phyloP scores from a whole-genome alignment of 495 filamentous ascomycete species.

The Aspergillus coremiiformis region DNA sequence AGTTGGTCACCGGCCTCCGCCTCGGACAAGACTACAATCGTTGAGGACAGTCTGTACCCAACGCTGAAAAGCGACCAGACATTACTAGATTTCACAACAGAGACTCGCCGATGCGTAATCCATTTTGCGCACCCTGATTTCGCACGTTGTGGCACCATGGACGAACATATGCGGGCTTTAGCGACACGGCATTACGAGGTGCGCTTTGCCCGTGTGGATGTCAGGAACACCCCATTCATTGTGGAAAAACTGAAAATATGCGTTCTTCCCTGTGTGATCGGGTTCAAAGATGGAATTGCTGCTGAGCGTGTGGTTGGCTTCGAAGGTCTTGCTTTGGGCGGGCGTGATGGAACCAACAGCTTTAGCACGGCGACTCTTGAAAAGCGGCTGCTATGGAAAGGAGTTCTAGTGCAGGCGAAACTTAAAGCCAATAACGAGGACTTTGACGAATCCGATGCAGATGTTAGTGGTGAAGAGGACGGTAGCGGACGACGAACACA shows the following conservation, averaged over 20 bases:
- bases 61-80: conserved; percentile 58
- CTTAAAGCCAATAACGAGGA: conserved; percentile 35
- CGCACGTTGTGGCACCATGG: conserved; percentile 63
- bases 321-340: conserved; percentile 55
- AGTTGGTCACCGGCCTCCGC: conserved; percentile 20
- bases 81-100: conserved; percentile 63
- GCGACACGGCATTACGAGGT: conserved; percentile 61
- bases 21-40: conserved; percentile 15
- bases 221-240: conserved; percentile 66
- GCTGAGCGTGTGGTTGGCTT: conserved; percentile 68
- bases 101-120: conserved; percentile 54
- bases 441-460: conserved; percentile 22
- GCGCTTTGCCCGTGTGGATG: conserved; percentile 60
- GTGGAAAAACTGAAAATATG: conserved; percentile 61
- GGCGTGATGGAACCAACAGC: conserved; percentile 48
- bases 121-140: conserved; percentile 77
- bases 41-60: conserved; percentile 41
- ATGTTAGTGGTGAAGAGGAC: conserved; percentile 25
- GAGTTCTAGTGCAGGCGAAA: conserved; percentile 52
- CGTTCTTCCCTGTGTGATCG: conserved; percentile 69
- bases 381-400: conserved; percentile 49
- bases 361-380: conserved; percentile 61
- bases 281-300: conserved; percentile 59
- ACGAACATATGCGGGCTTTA: conserved; percentile 52
- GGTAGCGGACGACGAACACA: conserved; percentile 14